phyloP scores from a whole-genome alignment of 768 basidiomycete genomes.

The Cubamyces sp. region DNA sequence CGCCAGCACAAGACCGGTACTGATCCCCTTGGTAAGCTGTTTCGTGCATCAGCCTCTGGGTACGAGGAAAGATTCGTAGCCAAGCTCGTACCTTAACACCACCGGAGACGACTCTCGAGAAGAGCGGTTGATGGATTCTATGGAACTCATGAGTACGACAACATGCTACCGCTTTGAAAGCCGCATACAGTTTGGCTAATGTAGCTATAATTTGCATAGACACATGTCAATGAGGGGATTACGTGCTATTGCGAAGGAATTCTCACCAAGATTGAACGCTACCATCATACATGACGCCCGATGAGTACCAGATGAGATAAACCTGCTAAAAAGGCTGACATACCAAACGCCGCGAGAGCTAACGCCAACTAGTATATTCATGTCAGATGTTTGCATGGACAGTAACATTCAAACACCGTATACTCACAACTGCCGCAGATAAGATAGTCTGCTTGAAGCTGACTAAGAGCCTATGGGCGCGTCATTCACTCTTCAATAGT shows the following conservation, averaged over 20 bases:
- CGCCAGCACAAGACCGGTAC: slow-evolving; percentile 18
- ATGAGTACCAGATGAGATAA: too few species aligned
- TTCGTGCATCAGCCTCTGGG: not conserved
- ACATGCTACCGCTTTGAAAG: too few species aligned
- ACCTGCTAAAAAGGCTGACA: too few species aligned
- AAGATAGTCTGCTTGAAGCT: not conserved
- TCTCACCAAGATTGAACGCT: slow-evolving; percentile 6
- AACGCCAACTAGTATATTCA: not conserved
- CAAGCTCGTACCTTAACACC: slow-evolving; percentile 8
- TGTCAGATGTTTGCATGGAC: not conserved
- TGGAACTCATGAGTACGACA: not conserved
- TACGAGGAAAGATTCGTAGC: too few species aligned
- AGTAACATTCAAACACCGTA: not conserved
- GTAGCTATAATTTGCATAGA: not conserved
- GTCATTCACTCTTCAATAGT: too few species aligned
- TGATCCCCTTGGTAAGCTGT: slow-evolving; percentile 22
- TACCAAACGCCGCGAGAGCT: slow-evolving; percentile 5
- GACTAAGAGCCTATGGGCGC: not conserved
- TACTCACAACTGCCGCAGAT: slow-evolving; percentile 16
- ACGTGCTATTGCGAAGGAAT: not conserved
- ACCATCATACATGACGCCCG: too few species aligned
- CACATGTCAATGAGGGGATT: not conserved
- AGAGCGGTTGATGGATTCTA: slow-evolving; percentile 18
- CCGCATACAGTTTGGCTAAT: not conserved
- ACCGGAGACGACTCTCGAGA: slow-evolving; percentile 19